Evolutionary conservation across 805 yeast genomes (phyloP).

Genomic region (Dipodascus albidus): DNA sequence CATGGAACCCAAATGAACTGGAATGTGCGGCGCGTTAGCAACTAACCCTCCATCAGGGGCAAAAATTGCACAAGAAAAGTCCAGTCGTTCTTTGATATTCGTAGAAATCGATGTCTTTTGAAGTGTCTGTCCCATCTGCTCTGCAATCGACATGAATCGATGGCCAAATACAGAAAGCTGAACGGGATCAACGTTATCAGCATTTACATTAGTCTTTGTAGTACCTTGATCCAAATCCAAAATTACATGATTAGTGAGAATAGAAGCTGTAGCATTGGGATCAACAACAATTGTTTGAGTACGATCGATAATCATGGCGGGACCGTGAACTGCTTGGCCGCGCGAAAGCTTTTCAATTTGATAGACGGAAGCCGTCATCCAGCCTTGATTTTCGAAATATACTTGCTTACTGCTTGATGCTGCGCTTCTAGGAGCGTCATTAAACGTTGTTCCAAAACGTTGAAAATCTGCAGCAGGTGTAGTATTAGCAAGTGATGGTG

Average conservation of each 20-base stretch:
- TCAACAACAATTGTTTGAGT: slow-evolving; percentile 73
- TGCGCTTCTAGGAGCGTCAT: slow-evolving; percentile 11
- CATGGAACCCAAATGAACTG: slow-evolving; percentile 83
- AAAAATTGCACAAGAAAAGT: slow-evolving; percentile 76
- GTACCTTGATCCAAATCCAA: slow-evolving; percentile 23
- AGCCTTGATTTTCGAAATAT: slow-evolving; percentile 41
- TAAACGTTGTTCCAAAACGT: slow-evolving; percentile 20
- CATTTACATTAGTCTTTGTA: slow-evolving; percentile 11
- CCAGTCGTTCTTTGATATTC: slow-evolving; percentile 73
- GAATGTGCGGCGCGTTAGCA: slow-evolving; percentile 83
- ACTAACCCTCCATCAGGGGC: slow-evolving; percentile 67
- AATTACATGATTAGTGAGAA: slow-evolving; percentile 52
- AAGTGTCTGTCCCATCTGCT: slow-evolving; percentile 74
- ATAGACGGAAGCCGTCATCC: slow-evolving; percentile 42
- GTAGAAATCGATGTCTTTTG: slow-evolving; percentile 74
- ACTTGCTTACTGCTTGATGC: slow-evolving; percentile 29
- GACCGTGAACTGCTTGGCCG: slow-evolving; percentile 52
- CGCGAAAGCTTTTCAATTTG: slow-evolving; percentile 38
- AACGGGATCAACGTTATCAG: slow-evolving; percentile 47
- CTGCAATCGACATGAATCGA: slow-evolving; percentile 84
- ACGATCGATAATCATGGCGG: slow-evolving; percentile 67
- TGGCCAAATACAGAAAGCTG: slow-evolving; percentile 68
- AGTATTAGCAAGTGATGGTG: slow-evolving; percentile 28
- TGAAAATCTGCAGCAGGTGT: slow-evolving; percentile 44
- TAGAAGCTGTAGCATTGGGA: slow-evolving; percentile 45